Base-by-base conservation (phyloP, 305 asterid species). In the Coffea humblotiana region DNA sequence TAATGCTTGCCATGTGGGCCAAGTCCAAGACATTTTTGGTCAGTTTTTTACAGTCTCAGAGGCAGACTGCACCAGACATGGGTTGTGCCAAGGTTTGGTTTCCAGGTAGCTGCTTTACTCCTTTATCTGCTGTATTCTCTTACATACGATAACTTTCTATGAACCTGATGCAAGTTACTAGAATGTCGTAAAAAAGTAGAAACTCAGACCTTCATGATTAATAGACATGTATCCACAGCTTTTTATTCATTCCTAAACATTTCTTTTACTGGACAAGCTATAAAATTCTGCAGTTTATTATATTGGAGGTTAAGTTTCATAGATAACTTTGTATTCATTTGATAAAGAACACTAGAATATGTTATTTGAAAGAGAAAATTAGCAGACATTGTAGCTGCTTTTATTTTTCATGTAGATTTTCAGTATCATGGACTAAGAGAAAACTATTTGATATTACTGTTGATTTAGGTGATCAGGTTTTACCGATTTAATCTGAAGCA, bases 81-180 rank as follows among this genome's bases (percentile, higher is more conserved):
- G 99, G 78, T 48, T 58, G 97, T 94, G 68, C 99, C 99, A 32
- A 87, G 99, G 85, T 92, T 84, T 64, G 97, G 98, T 60, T 94
- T 96, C 74, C 99, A 96, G 97, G 99, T 92, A 56, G 56, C 48
- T 51, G 32, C 66, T 63, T 54, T 71, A 8, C 56, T 69, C 70
- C 52, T 77, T 29, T 6, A 82, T 67, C 52, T 45, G 78, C 18
- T 67, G n/a, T 73, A 64, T 74, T 72, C 61, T 51, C 15, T 19
- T 32, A 66, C 13, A 65, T 48, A 69, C 4, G 6, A 10, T 54
- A 12, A 65, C 65, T 47, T 77, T 29, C 4, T 5, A 25, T 27
- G 60, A 54, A 37, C 21, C 75, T 67, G 2, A 48, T 51, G 14
- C 9, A 5, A 35, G 72, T n/a, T 19, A 56, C 69, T 16, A 2